Percentiles rank a stretch among this genome's conserved stretches.
Evolutionary conservation across 2,329 filamentous ascomycete species (phyloP).

Genomic region (Trematosphaeria pertusa): DNA sequence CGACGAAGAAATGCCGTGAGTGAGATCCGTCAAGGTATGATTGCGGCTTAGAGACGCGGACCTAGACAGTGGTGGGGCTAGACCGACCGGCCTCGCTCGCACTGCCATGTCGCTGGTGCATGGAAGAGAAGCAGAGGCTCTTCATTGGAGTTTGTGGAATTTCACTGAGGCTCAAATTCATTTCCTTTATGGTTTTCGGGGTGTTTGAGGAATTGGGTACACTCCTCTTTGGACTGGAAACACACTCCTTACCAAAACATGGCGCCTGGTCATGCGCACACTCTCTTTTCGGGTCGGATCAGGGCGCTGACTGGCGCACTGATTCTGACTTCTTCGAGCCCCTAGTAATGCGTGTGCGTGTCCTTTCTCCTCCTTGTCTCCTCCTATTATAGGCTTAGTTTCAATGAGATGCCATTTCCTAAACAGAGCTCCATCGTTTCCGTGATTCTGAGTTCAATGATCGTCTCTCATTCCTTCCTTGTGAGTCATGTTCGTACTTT

Average conservation of each 20-base stretch:
- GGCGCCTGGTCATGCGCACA: constrained; percentile 20
- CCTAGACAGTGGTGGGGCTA: too few relatives aligned
- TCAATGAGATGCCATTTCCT: constrained; percentile 25
- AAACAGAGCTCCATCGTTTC: too few relatives aligned
- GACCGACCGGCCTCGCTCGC: too few relatives aligned
- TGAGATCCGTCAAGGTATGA: background rate
- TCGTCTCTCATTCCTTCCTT: too few relatives aligned
- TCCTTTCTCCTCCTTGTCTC: too few relatives aligned
- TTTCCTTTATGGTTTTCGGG: constrained; percentile 3
- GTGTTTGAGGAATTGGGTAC: constrained; percentile 18
- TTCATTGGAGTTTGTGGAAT: constrained; percentile 10
- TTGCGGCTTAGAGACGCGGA: too few relatives aligned
- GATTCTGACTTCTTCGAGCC: constrained; percentile 8
- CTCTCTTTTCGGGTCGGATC: constrained; percentile 19
- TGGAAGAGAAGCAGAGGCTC: too few relatives aligned
- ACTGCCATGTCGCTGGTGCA: too few relatives aligned
- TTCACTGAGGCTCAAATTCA: background rate
- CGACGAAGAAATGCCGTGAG: constrained; percentile 71
- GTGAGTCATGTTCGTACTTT: too few relatives aligned
- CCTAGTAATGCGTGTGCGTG: too few relatives aligned
- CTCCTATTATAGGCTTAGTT: constrained; percentile 25
- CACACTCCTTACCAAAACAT: constrained; percentile 31
- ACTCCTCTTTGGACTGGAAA: constrained; percentile 12
- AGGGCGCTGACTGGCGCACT: constrained; percentile 23
- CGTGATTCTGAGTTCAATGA: too few relatives aligned